Evolutionary conservation across 257 asterid genomes (phyloP).

Genomic region (Nicotiana otophora): DNA sequence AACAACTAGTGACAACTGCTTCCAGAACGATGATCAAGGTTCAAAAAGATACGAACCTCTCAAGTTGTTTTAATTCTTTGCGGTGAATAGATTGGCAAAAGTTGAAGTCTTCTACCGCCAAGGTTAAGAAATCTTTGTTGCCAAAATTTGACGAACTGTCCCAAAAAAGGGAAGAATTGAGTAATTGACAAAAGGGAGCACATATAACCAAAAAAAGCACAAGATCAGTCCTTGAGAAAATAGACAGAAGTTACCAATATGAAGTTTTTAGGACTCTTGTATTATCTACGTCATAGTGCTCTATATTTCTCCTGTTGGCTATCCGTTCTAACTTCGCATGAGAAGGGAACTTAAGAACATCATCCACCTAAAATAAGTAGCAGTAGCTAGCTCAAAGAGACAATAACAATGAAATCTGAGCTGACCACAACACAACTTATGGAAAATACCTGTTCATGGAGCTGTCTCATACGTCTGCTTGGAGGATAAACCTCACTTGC

Average conservation of each 20-base stretch:
- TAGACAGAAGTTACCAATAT: constrained; percentile 37
- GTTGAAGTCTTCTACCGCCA: constrained; percentile 77
- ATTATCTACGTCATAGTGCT: constrained; percentile 45
- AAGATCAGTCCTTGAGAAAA: neutral
- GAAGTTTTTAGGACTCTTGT: constrained; percentile 69
- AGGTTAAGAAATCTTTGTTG: constrained; percentile 50
- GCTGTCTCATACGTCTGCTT: constrained; percentile 25
- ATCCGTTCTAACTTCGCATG: constrained; percentile 57
- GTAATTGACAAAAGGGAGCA: neutral
- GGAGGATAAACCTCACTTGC: constrained; percentile 25
- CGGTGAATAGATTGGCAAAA: constrained; percentile 55
- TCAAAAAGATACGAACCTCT: constrained; percentile 41
- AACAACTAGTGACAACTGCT: neutral
- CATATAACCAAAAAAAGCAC: neutral
- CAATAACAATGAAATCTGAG: neutral
- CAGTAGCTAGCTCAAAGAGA: constrained; percentile 9
- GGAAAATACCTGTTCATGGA: constrained; percentile 51
- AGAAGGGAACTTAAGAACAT: constrained; percentile 52
- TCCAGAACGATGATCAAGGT: neutral
- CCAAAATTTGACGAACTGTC: constrained; percentile 64
- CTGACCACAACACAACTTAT: constrained; percentile 4
- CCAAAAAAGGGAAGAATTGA: constrained; percentile 11
- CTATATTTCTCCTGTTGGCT: constrained; percentile 51
- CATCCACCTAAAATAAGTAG: constrained; percentile 49
- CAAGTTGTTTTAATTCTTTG: constrained; percentile 64